Evolutionary conservation across 2,329 filamentous ascomycete species (phyloP), one percentile per base, ranked within the genome.

Genomic region (Calonectria ilicicola): DNA sequence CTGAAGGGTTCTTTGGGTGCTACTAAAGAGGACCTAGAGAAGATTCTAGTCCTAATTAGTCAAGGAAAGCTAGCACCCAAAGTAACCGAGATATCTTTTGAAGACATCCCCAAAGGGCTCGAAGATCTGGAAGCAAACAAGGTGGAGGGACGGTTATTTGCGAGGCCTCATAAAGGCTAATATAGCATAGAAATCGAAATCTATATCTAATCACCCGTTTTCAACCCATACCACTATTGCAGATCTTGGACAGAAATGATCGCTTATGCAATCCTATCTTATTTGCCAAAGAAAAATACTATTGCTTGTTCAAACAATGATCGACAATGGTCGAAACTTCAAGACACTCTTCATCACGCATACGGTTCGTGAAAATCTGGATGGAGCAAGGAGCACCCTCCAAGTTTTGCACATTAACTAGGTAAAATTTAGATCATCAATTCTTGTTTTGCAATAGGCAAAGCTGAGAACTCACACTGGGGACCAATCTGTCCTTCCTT

Each of bases 271-370:
- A 21, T 46, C 4, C 4, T 12, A 21, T n/a, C 42, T 46, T 3
- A 2, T 46, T 21, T 21, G 21, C 9, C 8, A 46, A 10, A n/a
- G 10, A 2, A 6, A 47, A 23, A 10, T 4, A 2, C 10, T 47
- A 47, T 7, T 8, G 1, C 14, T 26, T 5, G 27, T 58, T 72
- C 19, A 65, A 35, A 32, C 26, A 72, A 3, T 44, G 17, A 27
- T 78, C 74, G 5, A 77, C 32, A 79, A 72, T 12, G 2, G 46
- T 67, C 7, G 75, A 68, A 9, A 74, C 56, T 1, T 74, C 70
- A 12, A 86, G 74, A 63, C 84, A 85, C 71, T 88, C 85, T 73
- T 89, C 87, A 23, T 89, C 88, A 58, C 85, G 83, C 80, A 88
- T 85, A 1, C 82, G 82, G 10, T 84, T 85, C 0, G 87, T 83